Percentiles rank a stretch among this genome's conserved stretches.
These are phyloP conservation scores for Colletotrichum shisoi DNA, from an alignment of 2,329 filamentous ascomycete species.

Conservation along the genomic window DNA sequence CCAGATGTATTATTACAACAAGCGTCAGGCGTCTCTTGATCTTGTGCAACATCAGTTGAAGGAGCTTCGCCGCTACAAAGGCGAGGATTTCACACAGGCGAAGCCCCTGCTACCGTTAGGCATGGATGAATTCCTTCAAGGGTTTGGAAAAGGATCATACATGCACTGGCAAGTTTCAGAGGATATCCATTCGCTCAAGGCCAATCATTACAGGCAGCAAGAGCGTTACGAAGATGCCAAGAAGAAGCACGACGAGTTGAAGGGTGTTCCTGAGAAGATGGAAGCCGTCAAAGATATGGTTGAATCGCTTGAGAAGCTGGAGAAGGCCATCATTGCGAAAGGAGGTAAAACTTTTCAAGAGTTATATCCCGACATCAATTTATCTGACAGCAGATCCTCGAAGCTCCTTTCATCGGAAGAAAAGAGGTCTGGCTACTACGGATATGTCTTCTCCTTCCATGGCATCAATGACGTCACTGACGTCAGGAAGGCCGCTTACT, in stretches of 20 bases:
- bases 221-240: slow-evolving; percentile 44
- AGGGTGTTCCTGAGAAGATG: slow-evolving; percentile 60
- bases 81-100: slow-evolving; percentile 43
- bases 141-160: slow-evolving; percentile 65
- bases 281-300: slow-evolving; percentile 62
- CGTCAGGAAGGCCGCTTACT: slow-evolving; percentile 64
- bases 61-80: slow-evolving; percentile 57
- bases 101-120: slow-evolving; percentile 47
- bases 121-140: slow-evolving; percentile 62
- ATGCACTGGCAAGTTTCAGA: slow-evolving; percentile 60
- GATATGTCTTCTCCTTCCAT: slow-evolving; percentile 60
- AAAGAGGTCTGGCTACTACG: slow-evolving; percentile 52
- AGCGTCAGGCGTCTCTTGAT: slow-evolving; percentile 66
- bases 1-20: slow-evolving; percentile 47
- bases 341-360: slow-evolving; percentile 73
- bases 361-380: slow-evolving; percentile 63
- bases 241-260: slow-evolving; percentile 35
- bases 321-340: slow-evolving; percentile 61
- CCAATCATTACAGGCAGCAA: slow-evolving; percentile 49
- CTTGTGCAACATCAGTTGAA: slow-evolving; percentile 62
- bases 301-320: slow-evolving; percentile 62
- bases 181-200: slow-evolving; percentile 49
- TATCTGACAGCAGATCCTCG: slow-evolving; percentile 29
- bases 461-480: slow-evolving; percentile 64
- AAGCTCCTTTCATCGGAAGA: slow-evolving; percentile 31